Conservation (phyloP, 768 basidiomycete species). For the Cystobasidium tubakii region DNA sequence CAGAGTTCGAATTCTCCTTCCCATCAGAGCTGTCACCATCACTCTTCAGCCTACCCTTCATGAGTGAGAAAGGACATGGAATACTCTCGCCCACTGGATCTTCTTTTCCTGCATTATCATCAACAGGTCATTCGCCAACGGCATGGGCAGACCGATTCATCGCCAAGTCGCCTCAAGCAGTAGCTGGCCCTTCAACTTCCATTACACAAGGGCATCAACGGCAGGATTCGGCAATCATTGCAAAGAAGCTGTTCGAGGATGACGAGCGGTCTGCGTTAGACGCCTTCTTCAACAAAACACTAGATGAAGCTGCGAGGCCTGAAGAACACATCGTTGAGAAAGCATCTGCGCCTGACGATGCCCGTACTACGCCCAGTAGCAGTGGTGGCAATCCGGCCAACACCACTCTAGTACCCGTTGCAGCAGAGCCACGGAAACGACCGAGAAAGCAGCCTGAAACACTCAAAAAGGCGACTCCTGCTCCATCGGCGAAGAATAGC, state of each 20-base stretch:
- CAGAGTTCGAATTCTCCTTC: conserved; percentile 33
- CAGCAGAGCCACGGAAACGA: neutral
- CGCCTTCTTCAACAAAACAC: conserved; percentile 18
- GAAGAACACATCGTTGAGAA: neutral
- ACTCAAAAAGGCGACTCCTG: neutral
- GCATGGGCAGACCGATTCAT: conserved; percentile 8
- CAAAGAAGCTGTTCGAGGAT: conserved; percentile 18
- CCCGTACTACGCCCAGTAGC: neutral
- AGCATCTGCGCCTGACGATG: neutral
- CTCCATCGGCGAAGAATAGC: neutral
- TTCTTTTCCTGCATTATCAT: conserved; percentile 17
- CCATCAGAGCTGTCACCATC: conserved; percentile 26
- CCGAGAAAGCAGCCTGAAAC: neutral
- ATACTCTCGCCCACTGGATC: neutral
- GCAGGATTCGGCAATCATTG: neutral
- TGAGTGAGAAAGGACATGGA: neutral
- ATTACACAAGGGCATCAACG: neutral
- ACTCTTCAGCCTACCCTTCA: conserved; percentile 23
- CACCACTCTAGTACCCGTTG: neutral
- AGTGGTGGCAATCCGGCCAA: neutral
- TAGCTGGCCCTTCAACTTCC: neutral
- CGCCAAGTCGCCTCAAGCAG: neutral
- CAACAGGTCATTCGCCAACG: neutral
- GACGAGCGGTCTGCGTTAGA: conserved; percentile 21
- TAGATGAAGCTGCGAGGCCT: neutral